These are phyloP conservation scores for Fusarium udum DNA, from an alignment of 2,329 filamentous ascomycete genomes.

Conservation along the genomic window DNA sequence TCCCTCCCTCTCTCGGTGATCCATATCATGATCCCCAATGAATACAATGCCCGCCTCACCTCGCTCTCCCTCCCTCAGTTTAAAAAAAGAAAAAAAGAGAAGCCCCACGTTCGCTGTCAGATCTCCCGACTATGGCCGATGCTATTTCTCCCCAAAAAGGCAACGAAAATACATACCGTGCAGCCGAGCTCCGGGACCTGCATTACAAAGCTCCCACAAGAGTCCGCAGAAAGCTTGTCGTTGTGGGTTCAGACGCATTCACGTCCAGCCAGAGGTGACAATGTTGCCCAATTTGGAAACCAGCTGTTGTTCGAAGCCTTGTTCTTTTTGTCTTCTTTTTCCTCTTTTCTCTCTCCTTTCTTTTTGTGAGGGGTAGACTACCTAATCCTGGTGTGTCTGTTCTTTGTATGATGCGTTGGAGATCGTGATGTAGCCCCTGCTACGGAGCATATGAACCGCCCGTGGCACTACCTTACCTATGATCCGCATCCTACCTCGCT, in stretches of 20 bases:
- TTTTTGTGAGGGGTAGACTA: conserved; percentile 20
- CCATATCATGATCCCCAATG: conserved; percentile 15
- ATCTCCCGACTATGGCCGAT: conserved; percentile 37
- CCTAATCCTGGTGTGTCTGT: not conserved
- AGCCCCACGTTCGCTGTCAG: conserved; percentile 24
- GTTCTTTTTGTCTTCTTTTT: conserved; percentile 11
- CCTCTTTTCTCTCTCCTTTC: not conserved
- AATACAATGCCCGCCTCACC: conserved; percentile 9
- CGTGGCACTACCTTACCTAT: not conserved
- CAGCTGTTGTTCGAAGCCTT: conserved; percentile 29
- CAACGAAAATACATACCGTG: conserved; percentile 47
- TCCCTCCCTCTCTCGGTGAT: not conserved
- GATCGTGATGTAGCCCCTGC: conserved; percentile 12
- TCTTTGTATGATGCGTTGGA: conserved; percentile 6
- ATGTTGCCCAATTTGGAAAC: conserved; percentile 44
- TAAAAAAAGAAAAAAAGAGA: not conserved
- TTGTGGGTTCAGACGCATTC: conserved; percentile 4
- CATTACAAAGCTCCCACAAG: conserved; percentile 32
- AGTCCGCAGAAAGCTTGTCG: conserved; percentile 41
- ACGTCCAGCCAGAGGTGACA: conserved; percentile 40
- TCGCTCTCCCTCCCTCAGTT: not conserved
- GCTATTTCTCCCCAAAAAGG: conserved; percentile 43
- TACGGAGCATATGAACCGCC: conserved; percentile 19
- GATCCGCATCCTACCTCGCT: conserved; percentile 1
- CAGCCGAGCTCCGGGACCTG: conserved; percentile 44